Conservation (phyloP, 176 grass and related monocot genomes). For the Eragrostis curvula region DNA sequence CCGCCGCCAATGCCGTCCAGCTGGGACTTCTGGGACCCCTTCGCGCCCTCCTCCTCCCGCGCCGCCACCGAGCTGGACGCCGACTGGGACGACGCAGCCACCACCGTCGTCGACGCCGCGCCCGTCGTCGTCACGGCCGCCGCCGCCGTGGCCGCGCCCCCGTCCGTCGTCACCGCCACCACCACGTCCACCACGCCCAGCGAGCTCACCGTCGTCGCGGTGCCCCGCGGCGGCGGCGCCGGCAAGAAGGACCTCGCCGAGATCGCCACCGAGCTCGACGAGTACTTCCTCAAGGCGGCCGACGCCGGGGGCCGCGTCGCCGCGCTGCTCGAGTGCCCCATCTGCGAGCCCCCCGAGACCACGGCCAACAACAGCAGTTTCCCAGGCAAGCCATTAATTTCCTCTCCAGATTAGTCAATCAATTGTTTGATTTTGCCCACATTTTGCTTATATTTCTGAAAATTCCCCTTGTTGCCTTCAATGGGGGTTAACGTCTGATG, state of each 20-base stretch:
- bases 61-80: conserved; percentile 63
- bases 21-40: conserved; percentile 99
- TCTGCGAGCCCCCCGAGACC: conserved; percentile 59
- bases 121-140: conserved; percentile 41
- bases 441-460: conserved; percentile 17
- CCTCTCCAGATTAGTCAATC: background rate
- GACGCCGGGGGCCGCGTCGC: conserved; percentile 81
- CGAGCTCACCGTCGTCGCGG: conserved; percentile 81
- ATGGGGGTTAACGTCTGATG: conserved; percentile 7
- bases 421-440: conserved; percentile 1
- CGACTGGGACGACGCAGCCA: conserved; percentile 77
- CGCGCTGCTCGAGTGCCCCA: conserved; percentile 74
- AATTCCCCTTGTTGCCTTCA: background rate
- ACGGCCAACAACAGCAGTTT: conserved; percentile 35
- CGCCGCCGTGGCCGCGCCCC: conserved; percentile 45
- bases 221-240: conserved; percentile 46
- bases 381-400: conserved; percentile 43
- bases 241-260: conserved; percentile 86
- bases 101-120: conserved; percentile 46
- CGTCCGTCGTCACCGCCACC: conserved; percentile 66
- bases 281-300: conserved; percentile 98
- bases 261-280: conserved; percentile 92
- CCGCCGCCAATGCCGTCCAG: conserved; percentile 71
- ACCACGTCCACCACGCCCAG: conserved; percentile 66
- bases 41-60: conserved; percentile 80